phyloP scores from a whole-genome alignment of 768 basidiomycete genomes.

The Clavulina sp. region DNA sequence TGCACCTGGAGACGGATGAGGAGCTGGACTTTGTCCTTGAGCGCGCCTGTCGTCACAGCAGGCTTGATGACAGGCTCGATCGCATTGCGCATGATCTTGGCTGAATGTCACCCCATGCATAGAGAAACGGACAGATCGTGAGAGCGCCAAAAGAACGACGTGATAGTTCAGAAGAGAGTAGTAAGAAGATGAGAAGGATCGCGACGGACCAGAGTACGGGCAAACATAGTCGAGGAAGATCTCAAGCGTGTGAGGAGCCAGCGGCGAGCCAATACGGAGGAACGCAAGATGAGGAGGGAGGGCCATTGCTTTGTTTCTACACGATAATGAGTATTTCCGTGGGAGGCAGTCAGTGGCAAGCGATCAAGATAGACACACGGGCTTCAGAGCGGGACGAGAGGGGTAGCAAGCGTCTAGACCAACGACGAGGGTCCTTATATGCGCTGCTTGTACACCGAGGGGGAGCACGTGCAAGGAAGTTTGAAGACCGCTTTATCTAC shows the following conservation, averaged over 20 bases:
- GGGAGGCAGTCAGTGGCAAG: too few species aligned
- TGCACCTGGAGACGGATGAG: slow-evolving; percentile 19
- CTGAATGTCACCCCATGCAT: slow-evolving; percentile 5
- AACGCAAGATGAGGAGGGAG: slow-evolving; percentile 57
- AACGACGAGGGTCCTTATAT: too few species aligned
- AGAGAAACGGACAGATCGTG: too few species aligned
- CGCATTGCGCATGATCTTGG: slow-evolving; percentile 38
- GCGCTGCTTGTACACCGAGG: too few species aligned
- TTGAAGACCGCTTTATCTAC: too few species aligned
- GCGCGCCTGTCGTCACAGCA: slow-evolving; percentile 29
- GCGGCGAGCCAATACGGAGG: slow-evolving; percentile 38
- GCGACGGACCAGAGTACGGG: slow-evolving; percentile 29
- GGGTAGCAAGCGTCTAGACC: too few species aligned
- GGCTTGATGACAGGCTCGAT: slow-evolving; percentile 39
- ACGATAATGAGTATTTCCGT: too few species aligned
- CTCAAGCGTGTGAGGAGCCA: slow-evolving; percentile 63
- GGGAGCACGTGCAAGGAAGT: too few species aligned
- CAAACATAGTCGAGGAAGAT: slow-evolving; percentile 81
- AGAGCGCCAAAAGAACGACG: slow-evolving; percentile 41
- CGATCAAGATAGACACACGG: too few species aligned
- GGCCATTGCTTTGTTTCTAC: too few species aligned
- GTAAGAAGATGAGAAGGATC: not conserved
- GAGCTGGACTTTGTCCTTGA: slow-evolving; percentile 48
- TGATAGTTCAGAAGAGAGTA: not conserved
- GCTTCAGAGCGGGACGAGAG: too few species aligned